phyloP scores from a whole-genome alignment of 768 basidiomycete genomes.

The Termitomyces sp. region DNA sequence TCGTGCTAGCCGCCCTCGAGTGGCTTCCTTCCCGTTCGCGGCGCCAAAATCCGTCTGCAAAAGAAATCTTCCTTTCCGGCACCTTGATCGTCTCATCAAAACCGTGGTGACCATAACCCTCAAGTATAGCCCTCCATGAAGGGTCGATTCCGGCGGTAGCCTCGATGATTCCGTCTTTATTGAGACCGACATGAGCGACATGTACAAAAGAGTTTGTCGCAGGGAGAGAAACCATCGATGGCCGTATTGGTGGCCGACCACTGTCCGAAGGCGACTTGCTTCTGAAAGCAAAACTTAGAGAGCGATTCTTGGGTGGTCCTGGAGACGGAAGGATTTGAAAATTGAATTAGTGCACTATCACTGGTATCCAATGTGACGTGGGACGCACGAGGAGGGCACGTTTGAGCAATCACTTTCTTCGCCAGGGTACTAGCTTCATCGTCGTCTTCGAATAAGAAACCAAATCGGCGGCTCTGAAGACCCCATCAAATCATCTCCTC shows the following conservation, averaged over 20 bases:
- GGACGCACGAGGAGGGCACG: slow-evolving; percentile 23
- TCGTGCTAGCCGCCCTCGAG: slow-evolving; percentile 2
- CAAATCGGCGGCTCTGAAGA: slow-evolving; percentile 46
- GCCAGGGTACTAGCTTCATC: slow-evolving; percentile 41
- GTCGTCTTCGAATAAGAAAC: slow-evolving; percentile 49
- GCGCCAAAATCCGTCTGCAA: slow-evolving; percentile 31
- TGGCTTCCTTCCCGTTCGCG: slow-evolving; percentile 15
- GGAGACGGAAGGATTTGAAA: slow-evolving; percentile 1
- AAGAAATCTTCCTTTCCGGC: slow-evolving; percentile 25
- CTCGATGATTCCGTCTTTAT: slow-evolving; percentile 47
- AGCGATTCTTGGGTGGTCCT: slow-evolving; percentile 22
- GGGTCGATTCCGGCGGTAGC: slow-evolving; percentile 50
- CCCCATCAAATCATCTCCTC: slow-evolving; percentile 49
- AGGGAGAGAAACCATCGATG: slow-evolving; percentile 54
- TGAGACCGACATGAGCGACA: slow-evolving; percentile 61
- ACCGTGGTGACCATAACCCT: slow-evolving; percentile 19
- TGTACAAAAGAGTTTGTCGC: slow-evolving; percentile 62
- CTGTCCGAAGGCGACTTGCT: slow-evolving; percentile 31
- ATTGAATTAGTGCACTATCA: slow-evolving; percentile 2
- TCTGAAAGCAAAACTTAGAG: slow-evolving; percentile 30
- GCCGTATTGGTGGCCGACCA: slow-evolving; percentile 24
- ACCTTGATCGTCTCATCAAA: slow-evolving; percentile 17
- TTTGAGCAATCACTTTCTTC: slow-evolving; percentile 31
- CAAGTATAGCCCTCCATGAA: slow-evolving; percentile 44
- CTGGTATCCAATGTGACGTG: slow-evolving; percentile 5